Evolutionary conservation across 805 yeast species (phyloP).

Genomic region (Pichia membranifaciens): DNA sequence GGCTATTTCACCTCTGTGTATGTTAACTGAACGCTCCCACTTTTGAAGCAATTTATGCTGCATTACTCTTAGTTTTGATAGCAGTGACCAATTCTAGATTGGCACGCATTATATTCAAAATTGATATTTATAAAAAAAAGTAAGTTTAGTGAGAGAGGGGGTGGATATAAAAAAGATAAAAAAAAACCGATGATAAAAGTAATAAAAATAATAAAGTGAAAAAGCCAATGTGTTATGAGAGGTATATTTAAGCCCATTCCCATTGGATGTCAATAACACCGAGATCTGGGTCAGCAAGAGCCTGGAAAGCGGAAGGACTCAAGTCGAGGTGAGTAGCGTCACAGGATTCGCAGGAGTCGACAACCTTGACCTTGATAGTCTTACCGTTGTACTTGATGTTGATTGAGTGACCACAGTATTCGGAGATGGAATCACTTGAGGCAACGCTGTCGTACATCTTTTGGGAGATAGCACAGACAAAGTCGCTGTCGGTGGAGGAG

Average conservation of each 20-base stretch:
- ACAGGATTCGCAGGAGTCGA: slow-evolving; percentile 50
- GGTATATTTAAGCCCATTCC: slow-evolving; percentile 27
- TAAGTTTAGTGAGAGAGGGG: neutral
- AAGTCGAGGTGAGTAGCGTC: slow-evolving; percentile 42
- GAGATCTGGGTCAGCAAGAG: slow-evolving; percentile 39
- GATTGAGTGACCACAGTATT: slow-evolving; percentile 47
- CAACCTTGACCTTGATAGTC: slow-evolving; percentile 47
- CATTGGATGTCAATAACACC: slow-evolving; percentile 45
- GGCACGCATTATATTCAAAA: no score
- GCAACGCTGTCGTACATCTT: slow-evolving; percentile 31
- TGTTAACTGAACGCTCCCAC: no score
- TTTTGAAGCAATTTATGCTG: no score
- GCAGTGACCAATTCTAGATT: no score
- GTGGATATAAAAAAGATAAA: neutral
- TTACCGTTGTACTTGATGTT: slow-evolving; percentile 42
- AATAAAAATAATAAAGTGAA: neutral
- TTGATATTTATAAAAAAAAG: no score
- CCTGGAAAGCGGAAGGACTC: slow-evolving; percentile 46
- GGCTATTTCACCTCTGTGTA: no score
- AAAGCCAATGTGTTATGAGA: no score
- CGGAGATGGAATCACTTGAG: slow-evolving; percentile 25
- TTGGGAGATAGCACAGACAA: slow-evolving; percentile 45
- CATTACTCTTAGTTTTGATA: no score
- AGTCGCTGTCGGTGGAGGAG: slow-evolving; percentile 35
- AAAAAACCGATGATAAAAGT: neutral